Evolutionary conservation across 2,329 filamentous ascomycete genomes (phyloP), one percentile per base, ranked within the genome.

Genomic region (Neopestalotiopsis clavispora): DNA sequence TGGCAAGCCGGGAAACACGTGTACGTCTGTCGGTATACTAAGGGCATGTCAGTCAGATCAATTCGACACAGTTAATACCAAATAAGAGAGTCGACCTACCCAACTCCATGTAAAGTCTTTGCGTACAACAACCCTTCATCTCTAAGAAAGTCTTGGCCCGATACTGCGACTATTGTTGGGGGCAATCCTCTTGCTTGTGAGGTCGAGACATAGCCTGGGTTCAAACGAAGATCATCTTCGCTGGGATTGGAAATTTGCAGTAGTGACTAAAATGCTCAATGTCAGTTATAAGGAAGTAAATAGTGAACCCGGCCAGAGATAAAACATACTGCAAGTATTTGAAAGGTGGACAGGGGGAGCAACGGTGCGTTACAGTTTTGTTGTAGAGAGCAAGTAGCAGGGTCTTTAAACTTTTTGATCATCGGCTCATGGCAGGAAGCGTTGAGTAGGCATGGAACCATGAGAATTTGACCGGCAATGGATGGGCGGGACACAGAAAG

Each of bases 1-100:
- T 20, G 62, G 62, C 28, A 65, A n/a, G n/a, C 62, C 62, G 52
- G 62, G 28, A 56, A 65, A 52, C 62, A 65, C 45, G 10, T 65
- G 42, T 28, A 65, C 42, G 52, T 65, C 23, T 52, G 42, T 65
- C 17, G 62, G 42, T 2, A 65, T 40, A 28, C 62, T 65, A 65
- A 32, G 2, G 2, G 4, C 28, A 65, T 42, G 17, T 65, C 28
- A 56, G 62, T 65, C 20, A 20, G 23, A 20, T 10, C 7, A 7
- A 17, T 7, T 30, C 13, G 57, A 7, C 30, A 28, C 10, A 59
- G 3, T 30, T 6, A 20, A 13, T 30, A 30, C 2, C 10, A 7
- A 9, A 59, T 10, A 59, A 30, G 4, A 32, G 14, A 28, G 23
- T 28, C 57, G 14, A 32, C 57, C 23, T n/a, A 59, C 57, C 57